Base-by-base conservation (phyloP, 2,329 filamentous ascomycete genomes). In the Trichoderma endophyticum region DNA sequence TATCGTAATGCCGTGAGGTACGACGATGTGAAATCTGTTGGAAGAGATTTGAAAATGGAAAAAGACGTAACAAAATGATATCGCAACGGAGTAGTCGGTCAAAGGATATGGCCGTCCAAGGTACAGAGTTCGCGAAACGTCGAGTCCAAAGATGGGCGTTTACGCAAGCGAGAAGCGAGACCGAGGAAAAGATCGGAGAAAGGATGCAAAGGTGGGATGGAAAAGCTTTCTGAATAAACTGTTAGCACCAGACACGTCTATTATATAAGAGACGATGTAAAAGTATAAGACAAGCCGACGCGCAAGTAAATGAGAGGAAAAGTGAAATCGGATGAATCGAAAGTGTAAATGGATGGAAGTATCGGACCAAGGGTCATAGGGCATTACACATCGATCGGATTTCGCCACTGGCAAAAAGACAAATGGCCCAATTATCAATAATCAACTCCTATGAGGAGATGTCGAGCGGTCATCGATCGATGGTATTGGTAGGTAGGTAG, bases 1-100 rank as follows among this genome's bases (percentile, higher is more conserved):
- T 71, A 72, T 64, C 61, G 64, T 74, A 71, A 70, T 66, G 71
- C 75, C 74, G 73, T 75, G 63, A 73, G 61, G 66, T 56, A 30
- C 76, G 73, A 75, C 69, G 65, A 74, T 76, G 66, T 54, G 72
- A 68, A 59, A 32, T 32, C 62, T 59, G 60, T 62, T 56, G 61
- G 48, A 21, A 66, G 43, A 21, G 48, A 39, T 61, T 51, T 43
- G 64, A 62, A 61, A 32, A 69, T 30, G 28, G 56, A 26, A 59
- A 59, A 36, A 48, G 64, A 54, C 43, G 65, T 18, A 60, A 64
- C 60, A 30, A 72, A 72, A 66, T 68, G 70, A 74, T 72, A 64
- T 70, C 71, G 75, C 28, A 66, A 48, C 70, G 67, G 64, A 72
- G 63, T 67, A 70, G 63, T 70, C 43, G 65, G 59, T 68, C 63